Evolutionary conservation across 495 filamentous ascomycete genomes (phyloP), one percentile per base, ranked within the genome.

Genomic region (Podospora anserina): DNA sequence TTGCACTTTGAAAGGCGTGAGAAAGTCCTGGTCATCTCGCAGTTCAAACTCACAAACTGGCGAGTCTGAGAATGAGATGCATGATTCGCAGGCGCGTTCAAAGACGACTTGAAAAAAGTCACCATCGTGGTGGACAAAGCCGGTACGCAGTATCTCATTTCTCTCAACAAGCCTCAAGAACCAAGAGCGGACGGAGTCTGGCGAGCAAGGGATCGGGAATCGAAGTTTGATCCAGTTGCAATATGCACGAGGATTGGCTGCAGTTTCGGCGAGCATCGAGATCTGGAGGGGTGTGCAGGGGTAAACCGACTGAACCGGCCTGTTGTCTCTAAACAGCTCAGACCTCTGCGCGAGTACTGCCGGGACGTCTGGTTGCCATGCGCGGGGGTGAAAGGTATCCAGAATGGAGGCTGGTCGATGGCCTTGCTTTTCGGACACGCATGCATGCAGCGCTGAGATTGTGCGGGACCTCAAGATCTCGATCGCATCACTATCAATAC

Each of bases 221-320:
- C 82, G 77, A 9, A 94, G 72, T 69, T 90, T 84, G 18, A 92
- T 79, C 86, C 87, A 90, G 71, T 96, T 96, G 75, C 88, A 89
- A 75, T 96, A 94, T 9, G 88, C 81, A 32, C 77, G 79, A 1
- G 75, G 53, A 53, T 87, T 74, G 39, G 81, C 80, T 5, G 77
- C 73, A 1, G 90, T 92, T 71, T 93, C 91, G 3, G 85, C 78
- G 4, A 96, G 79, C 91, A 96, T 94, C n/a, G 90, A 88, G 23
- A 83, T 78, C 68, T 96, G 92, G 6, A 92, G 82, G 60, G 88
- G 85, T 32, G 88, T 92, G 72, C 90, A 91, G 4, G 82, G 81
- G 23, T 88, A 75, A 28, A 92, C 74, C 20, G 82, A 79, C 7
- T 85, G 80, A 28, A 91, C 77, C 5, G 82, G 72, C 4, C 77